phyloP scores from a whole-genome alignment of 78 protist species.

The Creolimax fragrantissima region DNA sequence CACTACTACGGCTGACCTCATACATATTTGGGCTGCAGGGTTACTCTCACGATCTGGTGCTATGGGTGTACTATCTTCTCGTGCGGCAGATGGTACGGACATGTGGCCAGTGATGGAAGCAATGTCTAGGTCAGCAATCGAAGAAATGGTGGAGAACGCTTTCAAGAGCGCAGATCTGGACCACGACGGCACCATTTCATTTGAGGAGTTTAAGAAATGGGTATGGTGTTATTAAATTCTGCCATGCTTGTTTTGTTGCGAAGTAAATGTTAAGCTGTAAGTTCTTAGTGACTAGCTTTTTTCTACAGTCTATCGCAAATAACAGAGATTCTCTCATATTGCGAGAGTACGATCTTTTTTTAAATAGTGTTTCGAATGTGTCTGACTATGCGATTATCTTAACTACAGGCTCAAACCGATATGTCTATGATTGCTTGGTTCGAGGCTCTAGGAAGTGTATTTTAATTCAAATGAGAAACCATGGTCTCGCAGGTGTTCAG shows the following conservation, averaged over 20 bases:
- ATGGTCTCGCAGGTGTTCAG: no score
- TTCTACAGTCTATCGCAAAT: neutral
- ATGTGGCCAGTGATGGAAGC: constrained; percentile 32
- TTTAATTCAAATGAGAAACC: no score
- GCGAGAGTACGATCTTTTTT: neutral
- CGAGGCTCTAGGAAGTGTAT: constrained; percentile 8
- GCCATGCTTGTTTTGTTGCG: neutral
- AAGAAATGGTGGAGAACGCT: constrained; percentile 25
- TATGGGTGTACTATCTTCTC: neutral
- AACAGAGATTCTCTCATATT: neutral
- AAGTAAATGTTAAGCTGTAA: neutral
- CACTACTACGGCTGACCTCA: no score
- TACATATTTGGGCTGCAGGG: no score
- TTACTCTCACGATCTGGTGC: neutral
- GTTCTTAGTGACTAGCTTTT: neutral
- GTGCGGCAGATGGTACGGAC: neutral
- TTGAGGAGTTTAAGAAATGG: constrained; percentile 22
- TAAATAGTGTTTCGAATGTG: neutral
- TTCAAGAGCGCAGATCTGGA: constrained; percentile 14
- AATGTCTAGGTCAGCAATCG: constrained; percentile 31
- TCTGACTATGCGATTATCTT: neutral
- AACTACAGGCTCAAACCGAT: neutral
- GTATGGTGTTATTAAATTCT: neutral
- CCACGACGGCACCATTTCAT: neutral
- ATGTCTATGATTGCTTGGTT: constrained; percentile 14